Base-by-base conservation (phyloP, 208 protist species). In the Crithidia sp. region DNA sequence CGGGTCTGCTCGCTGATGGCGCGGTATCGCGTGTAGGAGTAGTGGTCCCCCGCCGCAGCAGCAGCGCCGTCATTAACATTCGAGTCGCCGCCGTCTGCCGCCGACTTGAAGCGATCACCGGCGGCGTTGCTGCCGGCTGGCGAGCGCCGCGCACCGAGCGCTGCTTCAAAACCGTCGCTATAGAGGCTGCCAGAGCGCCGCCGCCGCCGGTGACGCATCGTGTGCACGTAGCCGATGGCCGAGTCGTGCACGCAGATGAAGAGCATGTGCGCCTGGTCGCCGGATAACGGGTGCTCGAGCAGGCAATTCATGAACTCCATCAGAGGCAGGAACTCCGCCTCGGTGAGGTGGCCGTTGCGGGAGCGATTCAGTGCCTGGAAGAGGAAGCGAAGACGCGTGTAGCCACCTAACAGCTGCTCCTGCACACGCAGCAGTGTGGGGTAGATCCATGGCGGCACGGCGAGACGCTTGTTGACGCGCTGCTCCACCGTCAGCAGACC, bases 331-430 rank as follows among this genome's bases (percentile, higher is more conserved):
- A 95, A 89, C 76, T 95, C 87, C 37, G 69, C 55, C 73, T 81
- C 67, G 7, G 80, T 82, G 9, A 95, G 83, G 28, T 75, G 75
- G 2, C 87, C 87, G 56, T 87, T 88, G 9, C 56, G 45, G 68
- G 56, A 74, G 47, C 70, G 79, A 61, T 92, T 91, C 5, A 95
- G 75, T 3, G 78, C 69, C n/a, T 70, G 41, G 73, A 90, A 95
- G 17, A 82, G 76, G 40, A 66, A 63, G n/a, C 55, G 71, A 12
- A 90, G 82, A n/a, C 74, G 75, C 36, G 44, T 39, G 44, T 72
- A 61, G 44, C 76, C 76, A 63, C 67, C 67, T 49, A 94, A 60
- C 39, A 90, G 77, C 44, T 81, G 74, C 62, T 88, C 84, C 72
- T 91, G 86, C 37, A 94, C 59, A 8, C 76, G 83, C 47, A 90